These are phyloP conservation scores for Sporisorium sorghi DNA, from an alignment of 1,284 basidiomycete species.

Conservation along the genomic window DNA sequence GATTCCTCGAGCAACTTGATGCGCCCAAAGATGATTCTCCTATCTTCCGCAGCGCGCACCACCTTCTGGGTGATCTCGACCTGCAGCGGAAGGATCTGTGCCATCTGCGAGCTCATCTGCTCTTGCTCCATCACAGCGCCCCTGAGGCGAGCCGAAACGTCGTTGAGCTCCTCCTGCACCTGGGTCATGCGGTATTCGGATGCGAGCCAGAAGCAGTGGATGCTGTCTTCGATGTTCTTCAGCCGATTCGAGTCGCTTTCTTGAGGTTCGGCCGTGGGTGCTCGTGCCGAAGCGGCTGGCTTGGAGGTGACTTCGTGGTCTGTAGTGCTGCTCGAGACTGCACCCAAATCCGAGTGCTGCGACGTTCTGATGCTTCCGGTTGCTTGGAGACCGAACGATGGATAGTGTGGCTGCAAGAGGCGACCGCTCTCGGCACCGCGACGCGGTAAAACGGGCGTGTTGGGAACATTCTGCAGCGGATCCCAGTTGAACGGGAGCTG, in stretches of 20 bases:
- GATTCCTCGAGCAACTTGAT: constrained; percentile 28
- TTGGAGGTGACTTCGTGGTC: background rate
- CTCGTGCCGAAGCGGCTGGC: background rate
- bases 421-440: background rate
- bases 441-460: background rate
- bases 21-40: constrained; percentile 18
- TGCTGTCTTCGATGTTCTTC: constrained; percentile 19
- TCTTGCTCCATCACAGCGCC: constrained; percentile 8
- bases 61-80: constrained; percentile 22
- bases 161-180: constrained; percentile 22
- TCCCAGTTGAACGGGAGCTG: background rate
- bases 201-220: constrained; percentile 33
- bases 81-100: constrained; percentile 21
- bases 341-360: background rate
- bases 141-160: constrained; percentile 1
- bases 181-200: constrained; percentile 21
- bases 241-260: constrained; percentile 1
- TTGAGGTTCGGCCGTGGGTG: no score
- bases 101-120: constrained; percentile 1
- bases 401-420: background rate
- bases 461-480: background rate
- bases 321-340: no score
- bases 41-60: constrained; percentile 18
- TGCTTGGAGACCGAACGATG: background rate
- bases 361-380: background rate